Percentiles rank a stretch among this genome's conserved stretches.
phyloP scores from a whole-genome alignment of 2,329 filamentous ascomycete genomes.

The Phialophora expanda region DNA sequence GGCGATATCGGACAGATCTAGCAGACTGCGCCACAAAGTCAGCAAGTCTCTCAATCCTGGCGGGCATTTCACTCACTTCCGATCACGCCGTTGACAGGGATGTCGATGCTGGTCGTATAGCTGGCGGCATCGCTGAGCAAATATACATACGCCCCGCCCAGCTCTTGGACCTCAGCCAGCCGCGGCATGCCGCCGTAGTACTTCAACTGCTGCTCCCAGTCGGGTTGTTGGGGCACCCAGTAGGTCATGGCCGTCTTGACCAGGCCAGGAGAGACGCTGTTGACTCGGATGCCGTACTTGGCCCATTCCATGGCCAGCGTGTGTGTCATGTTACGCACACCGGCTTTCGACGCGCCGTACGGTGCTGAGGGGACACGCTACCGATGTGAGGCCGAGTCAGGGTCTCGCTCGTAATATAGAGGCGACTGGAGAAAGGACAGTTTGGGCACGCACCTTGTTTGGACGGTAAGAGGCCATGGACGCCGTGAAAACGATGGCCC shows the following conservation, averaged over 20 bases:
- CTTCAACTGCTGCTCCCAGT: conserved; percentile 63
- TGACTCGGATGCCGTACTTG: conserved; percentile 35
- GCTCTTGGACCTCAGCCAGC: conserved; percentile 59
- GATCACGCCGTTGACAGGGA: conserved; percentile 47
- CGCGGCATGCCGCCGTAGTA: conserved; percentile 65
- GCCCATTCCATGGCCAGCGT: conserved; percentile 56
- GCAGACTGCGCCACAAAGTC: too few relatives aligned
- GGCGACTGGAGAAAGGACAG: too few relatives aligned
- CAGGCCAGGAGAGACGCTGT: conserved; percentile 35
- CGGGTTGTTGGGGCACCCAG: conserved; percentile 58
- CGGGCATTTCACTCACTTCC: too few relatives aligned
- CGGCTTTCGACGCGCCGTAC: conserved; percentile 62
- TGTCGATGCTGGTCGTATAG: conserved; percentile 48
- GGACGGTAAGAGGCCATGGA: conserved; percentile 57
- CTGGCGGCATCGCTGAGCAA: conserved; percentile 56
- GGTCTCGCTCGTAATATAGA: too few relatives aligned
- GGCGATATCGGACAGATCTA: too few relatives aligned
- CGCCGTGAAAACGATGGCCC: conserved; percentile 52
- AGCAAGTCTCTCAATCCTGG: too few relatives aligned
- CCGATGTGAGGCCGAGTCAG: too few relatives aligned
- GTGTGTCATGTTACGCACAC: conserved; percentile 66
- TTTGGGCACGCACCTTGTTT: conserved; percentile 44
- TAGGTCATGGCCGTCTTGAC: conserved; percentile 52
- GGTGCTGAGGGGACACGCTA: conserved; percentile 43
- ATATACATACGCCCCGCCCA: conserved; percentile 64